phyloP scores from a whole-genome alignment of 306 rosid species.

The Quercus glauca region DNA sequence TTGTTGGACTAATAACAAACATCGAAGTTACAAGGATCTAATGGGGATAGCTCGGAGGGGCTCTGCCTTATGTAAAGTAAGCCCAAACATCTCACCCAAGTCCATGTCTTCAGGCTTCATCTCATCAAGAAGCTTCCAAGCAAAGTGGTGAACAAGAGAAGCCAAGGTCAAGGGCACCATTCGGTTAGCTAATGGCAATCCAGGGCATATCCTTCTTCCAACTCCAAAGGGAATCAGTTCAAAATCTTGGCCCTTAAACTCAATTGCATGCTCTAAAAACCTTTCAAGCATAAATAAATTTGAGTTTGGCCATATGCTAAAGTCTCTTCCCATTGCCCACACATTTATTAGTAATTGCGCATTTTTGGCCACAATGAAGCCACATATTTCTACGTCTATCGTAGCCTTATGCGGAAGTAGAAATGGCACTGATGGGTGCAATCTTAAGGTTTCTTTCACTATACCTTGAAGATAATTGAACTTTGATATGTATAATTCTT shows the following conservation, averaged over 20 bases:
- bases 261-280: slow-evolving; percentile 4
- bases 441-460: slow-evolving; percentile 29
- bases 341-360: slow-evolving; percentile 14
- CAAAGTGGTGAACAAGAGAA: no score
- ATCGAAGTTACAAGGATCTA: no score
- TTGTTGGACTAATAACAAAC: no score
- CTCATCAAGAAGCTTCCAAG: no score
- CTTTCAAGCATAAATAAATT: slow-evolving; percentile 25
- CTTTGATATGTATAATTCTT: slow-evolving; percentile 25
- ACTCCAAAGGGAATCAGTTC: not conserved
- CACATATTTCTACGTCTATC: slow-evolving; percentile 1
- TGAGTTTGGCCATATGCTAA: slow-evolving; percentile 24
- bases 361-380: slow-evolving; percentile 13
- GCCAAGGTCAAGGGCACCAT: no score
- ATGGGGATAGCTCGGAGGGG: no score
- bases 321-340: slow-evolving; percentile 31
- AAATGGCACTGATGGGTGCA: slow-evolving; percentile 30
- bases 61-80: no score
- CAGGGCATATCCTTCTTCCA: no score
- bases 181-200: no score
- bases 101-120: no score
- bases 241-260: not conserved
- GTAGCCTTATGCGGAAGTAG: slow-evolving; percentile 21
- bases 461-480: slow-evolving; percentile 19
- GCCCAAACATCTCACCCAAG: no score